Base-by-base conservation (phyloP, 148 eudicot species). In the Cornus controversa region DNA sequence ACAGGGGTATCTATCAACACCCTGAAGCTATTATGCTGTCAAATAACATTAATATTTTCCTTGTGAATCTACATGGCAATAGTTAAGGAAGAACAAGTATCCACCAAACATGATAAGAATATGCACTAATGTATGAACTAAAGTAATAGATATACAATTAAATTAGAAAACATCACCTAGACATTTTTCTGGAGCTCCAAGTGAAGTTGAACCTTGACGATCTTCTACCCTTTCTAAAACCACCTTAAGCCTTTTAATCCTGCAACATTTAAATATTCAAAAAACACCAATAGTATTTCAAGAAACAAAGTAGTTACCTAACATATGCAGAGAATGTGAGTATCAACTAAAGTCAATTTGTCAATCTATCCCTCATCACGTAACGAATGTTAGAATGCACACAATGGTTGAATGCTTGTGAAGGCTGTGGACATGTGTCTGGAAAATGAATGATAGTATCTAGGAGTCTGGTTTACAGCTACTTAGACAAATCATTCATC, bases 171-270 rank as follows among this genome's bases (percentile, higher is more conserved):
- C 18, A 45, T 71, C 73, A 87, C 90, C 89, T 86, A 67, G 53
- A 77, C 22, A 79, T 79, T 82, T 42, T 70, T 74, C 66, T 53
- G 75, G 11, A 47, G 78, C 67, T 24, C 45, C 77, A 78, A 69
- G 82, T 58, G 89, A 87, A 57, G 85, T 82, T 75, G 90, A 87
- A 72, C 77, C 78, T 31, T 31, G 34, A 31, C 2, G 4, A 31
- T 31, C 34, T 31, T 31, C 34, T 31, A 0, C 34, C 4, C 4
- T 31, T 31, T 31, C 34, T 31, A 31, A 31, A 31, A 31, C 34
- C 80, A 89, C 80, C 82, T 89, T 94, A 58, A 83, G 93, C 78
- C 89, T 88, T 80, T 40, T 40, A 0, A 40, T 40, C 45, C 45
- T 40, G 45, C 8, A 40, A 40, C 45, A 40, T 92, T 92, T 67